Percentiles rank a stretch among this genome's conserved stretches.
Evolutionary conservation across 2,329 filamentous ascomycete genomes (phyloP).

Genomic region (Alternaria gaisen): DNA sequence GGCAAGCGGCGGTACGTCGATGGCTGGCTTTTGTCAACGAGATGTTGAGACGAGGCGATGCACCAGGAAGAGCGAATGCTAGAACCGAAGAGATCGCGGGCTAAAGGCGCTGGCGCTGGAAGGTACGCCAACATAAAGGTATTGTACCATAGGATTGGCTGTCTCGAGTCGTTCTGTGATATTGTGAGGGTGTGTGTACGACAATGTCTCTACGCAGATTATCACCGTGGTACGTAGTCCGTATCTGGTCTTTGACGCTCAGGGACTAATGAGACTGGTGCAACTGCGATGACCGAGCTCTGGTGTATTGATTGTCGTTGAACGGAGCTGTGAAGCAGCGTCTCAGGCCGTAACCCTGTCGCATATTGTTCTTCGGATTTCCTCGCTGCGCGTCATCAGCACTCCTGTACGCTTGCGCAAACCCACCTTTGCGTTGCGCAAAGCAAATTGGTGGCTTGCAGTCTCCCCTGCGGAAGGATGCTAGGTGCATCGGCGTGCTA

Average conservation of each 20-base stretch:
- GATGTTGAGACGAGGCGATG: not conserved
- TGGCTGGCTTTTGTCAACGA: not conserved
- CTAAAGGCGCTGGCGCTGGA: not conserved
- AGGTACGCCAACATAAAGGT: not conserved
- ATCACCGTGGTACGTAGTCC: not conserved
- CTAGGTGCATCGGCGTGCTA: slow-evolving; percentile 10
- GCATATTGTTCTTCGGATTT: not conserved
- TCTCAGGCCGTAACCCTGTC: not conserved
- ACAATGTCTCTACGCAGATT: not conserved
- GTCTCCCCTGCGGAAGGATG: slow-evolving; percentile 6
- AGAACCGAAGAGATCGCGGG: not conserved
- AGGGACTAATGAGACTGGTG: not conserved
- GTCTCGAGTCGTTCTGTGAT: not conserved
- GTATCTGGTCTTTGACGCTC: not conserved
- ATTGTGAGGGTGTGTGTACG: not conserved
- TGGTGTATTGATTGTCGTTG: not conserved
- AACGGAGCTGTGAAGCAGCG: not conserved
- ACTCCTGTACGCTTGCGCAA: slow-evolving; percentile 1
- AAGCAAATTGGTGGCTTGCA: slow-evolving; percentile 7
- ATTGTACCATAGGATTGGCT: not conserved
- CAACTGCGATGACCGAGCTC: not conserved
- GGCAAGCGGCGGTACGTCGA: not conserved
- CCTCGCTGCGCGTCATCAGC: slow-evolving; percentile 6
- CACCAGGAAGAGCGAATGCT: not conserved
- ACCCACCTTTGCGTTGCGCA: slow-evolving; percentile 6